phyloP scores from a whole-genome alignment of 2,329 filamentous ascomycete genomes.

The Seiridium unicorne region DNA sequence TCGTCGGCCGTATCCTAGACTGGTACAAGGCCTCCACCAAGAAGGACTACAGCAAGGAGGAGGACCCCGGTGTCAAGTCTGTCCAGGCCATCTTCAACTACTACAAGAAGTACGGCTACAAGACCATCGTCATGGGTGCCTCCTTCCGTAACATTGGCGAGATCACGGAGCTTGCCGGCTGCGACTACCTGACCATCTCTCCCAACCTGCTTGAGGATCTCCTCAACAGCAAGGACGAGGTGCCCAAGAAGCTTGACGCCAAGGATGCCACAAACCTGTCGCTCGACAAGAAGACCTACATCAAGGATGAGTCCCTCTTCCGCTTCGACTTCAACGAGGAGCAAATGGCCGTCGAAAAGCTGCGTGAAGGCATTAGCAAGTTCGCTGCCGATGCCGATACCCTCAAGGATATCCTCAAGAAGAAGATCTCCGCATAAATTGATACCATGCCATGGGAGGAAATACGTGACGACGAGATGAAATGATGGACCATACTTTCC shows the following conservation, averaged over 20 bases:
- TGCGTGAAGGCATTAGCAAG: slow-evolving; percentile 98
- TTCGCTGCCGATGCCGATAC: slow-evolving; percentile 95
- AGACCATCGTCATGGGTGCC: slow-evolving; percentile 99
- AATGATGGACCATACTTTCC: not conserved
- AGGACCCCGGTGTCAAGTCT: slow-evolving; percentile 94
- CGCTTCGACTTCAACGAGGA: slow-evolving; percentile 99
- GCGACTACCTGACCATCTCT: slow-evolving; percentile 98
- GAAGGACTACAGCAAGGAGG: slow-evolving; percentile 85
- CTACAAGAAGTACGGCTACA: slow-evolving; percentile 99
- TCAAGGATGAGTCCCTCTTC: slow-evolving; percentile 86
- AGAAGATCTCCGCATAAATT: slow-evolving; percentile 66
- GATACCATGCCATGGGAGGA: not conserved
- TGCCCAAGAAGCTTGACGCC: slow-evolving; percentile 92
- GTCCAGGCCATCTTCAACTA: slow-evolving; percentile 98
- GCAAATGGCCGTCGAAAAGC: slow-evolving; percentile 98
- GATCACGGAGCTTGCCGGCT: slow-evolving; percentile 97
- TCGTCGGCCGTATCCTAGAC: slow-evolving; percentile 98
- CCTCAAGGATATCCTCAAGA: slow-evolving; percentile 86
- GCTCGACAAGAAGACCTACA: slow-evolving; percentile 87
- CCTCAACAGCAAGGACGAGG: slow-evolving; percentile 74
- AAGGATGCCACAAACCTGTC: slow-evolving; percentile 63
- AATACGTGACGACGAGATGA: not conserved
- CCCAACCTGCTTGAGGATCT: slow-evolving; percentile 94
- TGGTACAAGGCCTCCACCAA: slow-evolving; percentile 98
- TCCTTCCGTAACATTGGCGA: slow-evolving; percentile 96